Evolutionary conservation across 257 asterid genomes (phyloP).

Genomic region (Striga asiatica): DNA sequence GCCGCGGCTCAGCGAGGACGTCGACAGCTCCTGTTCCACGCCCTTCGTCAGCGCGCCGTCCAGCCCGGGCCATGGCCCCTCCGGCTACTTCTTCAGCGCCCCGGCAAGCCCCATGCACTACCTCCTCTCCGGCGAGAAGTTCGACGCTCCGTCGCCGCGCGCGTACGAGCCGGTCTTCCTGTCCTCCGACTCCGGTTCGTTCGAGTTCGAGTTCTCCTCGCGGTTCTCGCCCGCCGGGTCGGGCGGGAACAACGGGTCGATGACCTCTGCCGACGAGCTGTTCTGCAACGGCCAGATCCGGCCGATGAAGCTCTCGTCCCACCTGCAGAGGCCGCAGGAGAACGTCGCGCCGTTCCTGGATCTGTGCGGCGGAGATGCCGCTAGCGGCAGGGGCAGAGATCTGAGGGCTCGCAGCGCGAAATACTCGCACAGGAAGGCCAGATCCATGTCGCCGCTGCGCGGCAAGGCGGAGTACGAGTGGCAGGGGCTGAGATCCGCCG

Average conservation of each 20-base stretch:
- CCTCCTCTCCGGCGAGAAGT: conserved; percentile 14
- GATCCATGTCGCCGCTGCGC: conserved; percentile 55
- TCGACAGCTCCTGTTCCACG: conserved; percentile 46
- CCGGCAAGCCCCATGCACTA: conserved; percentile 57
- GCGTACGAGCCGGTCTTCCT: conserved; percentile 28
- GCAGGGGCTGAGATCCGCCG: conserved; percentile 7
- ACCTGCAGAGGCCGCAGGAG: conserved; percentile 29
- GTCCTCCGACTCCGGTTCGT: conserved; percentile 37
- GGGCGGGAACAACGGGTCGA: conserved; percentile 24
- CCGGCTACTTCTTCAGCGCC: conserved; percentile 53
- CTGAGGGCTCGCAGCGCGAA: conserved; percentile 20
- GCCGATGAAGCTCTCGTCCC: conserved; percentile 43
- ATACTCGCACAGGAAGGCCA: conserved; percentile 38
- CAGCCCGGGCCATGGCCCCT: conserved; percentile 34
- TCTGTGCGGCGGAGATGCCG: conserved; percentile 14
- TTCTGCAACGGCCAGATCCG: conserved; percentile 60
- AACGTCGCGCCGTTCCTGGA: conserved; percentile 13
- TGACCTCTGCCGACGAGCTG: conserved; percentile 50
- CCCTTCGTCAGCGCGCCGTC: conserved; percentile 56
- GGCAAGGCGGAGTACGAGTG: conserved; percentile 10
- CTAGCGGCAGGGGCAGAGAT: conserved; percentile 33
- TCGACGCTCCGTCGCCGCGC: not conserved
- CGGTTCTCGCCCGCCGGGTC: conserved; percentile 25
- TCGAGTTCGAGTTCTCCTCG: conserved; percentile 51
- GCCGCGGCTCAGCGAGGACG: conserved; percentile 40